Evolutionary conservation across 129 eudicot genomes (phyloP), one percentile per base, ranked within the genome.

Genomic region (Silybum marianum): DNA sequence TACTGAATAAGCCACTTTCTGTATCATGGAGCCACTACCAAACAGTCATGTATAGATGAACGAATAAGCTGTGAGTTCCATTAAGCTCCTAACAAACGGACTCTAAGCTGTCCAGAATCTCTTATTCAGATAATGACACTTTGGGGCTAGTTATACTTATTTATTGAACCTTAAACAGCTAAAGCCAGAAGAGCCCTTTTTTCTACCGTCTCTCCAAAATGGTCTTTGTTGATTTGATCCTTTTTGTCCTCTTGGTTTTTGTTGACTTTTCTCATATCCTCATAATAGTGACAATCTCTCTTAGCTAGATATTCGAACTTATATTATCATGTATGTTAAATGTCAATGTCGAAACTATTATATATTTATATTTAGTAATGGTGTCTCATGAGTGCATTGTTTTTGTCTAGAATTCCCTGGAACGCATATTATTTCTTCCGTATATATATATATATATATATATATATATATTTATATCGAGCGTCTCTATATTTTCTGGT

Each of bases 261-360:
- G 34, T 58, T 51, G 72, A 18, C 23, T 76, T 80, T 71, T 82
- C 85, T 75, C 79, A 71, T 62, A 38, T 58, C 38, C 58, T 39
- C 34, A 34, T 71, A 24, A 75, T 76, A 36, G 12, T 46, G 62
- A 74, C 60, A 40, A 39, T 71, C 54, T 72, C 68, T 19, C 38
- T 51, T 80, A 80, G 72, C 78, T 54, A 22, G 58, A 80, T 54
- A 32, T 36, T 71, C 32, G 58, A 72, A 65, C 65, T 28, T 34
- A 6, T 40, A 66, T 74, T 66, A 32, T 78, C 42, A 16, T 78
- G 25, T 25, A 23, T 2, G 28, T 32, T 51, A 82, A 65, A 23
- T 36, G n/a, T 44, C 60, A 74, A 81, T 34, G 24, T 67, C 58
- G 9, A 81, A 30, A 69, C 2, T 0, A 54, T 46, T 75, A 36